Conservation (phyloP, 208 protist species). For the Angomonas deanei region DNA sequence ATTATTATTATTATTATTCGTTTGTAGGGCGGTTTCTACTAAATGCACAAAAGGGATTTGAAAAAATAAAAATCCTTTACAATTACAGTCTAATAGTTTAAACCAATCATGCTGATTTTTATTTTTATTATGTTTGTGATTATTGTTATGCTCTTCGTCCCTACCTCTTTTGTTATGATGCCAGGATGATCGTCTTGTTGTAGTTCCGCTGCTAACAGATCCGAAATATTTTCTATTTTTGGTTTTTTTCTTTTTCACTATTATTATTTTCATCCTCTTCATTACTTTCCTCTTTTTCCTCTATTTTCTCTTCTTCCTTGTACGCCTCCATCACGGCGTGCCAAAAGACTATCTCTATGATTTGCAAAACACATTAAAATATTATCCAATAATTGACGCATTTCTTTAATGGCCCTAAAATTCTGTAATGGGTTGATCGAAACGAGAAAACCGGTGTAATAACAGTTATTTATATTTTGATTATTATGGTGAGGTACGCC, state of each 20-base stretch:
- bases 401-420: neutral
- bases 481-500: slow-evolving; percentile 9
- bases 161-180: neutral
- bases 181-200: neutral
- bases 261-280: slow-evolving; percentile 13
- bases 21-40: slow-evolving; percentile 11
- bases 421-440: slow-evolving; percentile 2
- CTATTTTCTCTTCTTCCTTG: neutral
- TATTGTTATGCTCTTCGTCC: neutral
- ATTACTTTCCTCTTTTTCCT: slow-evolving; percentile 15
- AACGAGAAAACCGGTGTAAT: neutral
- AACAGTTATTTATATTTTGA: neutral
- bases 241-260: slow-evolving; percentile 1
- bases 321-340: neutral
- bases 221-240: neutral
- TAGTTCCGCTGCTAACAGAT: neutral
- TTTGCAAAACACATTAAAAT: neutral
- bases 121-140: slow-evolving; percentile 8
- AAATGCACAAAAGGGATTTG: slow-evolving; percentile 33
- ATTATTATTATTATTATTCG: neutral
- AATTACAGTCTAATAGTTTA: slow-evolving; percentile 45
- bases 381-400: neutral
- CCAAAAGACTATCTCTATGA: neutral
- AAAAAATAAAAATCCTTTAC: slow-evolving; percentile 64
- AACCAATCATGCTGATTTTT: slow-evolving; percentile 24